Evolutionary conservation across 768 basidiomycete genomes (phyloP), one percentile per base, ranked within the genome.

Genomic region (Cantharellus anzutake): DNA sequence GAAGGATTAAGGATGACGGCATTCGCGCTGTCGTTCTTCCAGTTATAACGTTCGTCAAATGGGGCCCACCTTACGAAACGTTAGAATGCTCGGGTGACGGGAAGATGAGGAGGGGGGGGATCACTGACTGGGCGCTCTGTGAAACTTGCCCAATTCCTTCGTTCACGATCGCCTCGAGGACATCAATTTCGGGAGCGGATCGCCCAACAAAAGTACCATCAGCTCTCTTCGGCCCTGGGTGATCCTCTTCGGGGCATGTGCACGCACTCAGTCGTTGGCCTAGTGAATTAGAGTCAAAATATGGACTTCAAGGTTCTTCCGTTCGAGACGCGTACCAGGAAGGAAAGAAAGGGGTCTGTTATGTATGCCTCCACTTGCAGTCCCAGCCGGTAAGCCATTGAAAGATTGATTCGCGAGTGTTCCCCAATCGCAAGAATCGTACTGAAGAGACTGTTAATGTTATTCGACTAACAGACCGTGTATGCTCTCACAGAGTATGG

Each of bases 181-280:
- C 74, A 74, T 94, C 91, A 51, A 94, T 92, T 70, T 94, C 91
- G 2, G 90, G 90, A 3, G 91, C 86, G 35, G 83, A 68, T 57
- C 91, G 79, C 5, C 89, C 91, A 34, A 85, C 80, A 66, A 79
- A 92, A 2, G 82, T 76, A 38, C 90, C 90, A 64, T 94, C 86
- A 0, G 71, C 60, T 62, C 83, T 80, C 56, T 80, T 70, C 35
- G 92, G 92, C 5, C 93, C 93, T 1, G 93, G 93, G 70, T 96
- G 92, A 5, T 81, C 74, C 70, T 93, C 86, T 37, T 81, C 81
- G 7, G 75, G 70, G 67, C 94, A 97, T 2, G 94, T 97, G 69
- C 94, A 97, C 53, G 85, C 74, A 4, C 86, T 88, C 37, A 96
- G 73, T 58, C 81, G 78, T 68, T 96, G 92, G 7, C 94, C 94